These are phyloP conservation scores for Rhinocladiella mackenziei DNA, from an alignment of 2,329 filamentous ascomycete species.

Conservation along the genomic window DNA sequence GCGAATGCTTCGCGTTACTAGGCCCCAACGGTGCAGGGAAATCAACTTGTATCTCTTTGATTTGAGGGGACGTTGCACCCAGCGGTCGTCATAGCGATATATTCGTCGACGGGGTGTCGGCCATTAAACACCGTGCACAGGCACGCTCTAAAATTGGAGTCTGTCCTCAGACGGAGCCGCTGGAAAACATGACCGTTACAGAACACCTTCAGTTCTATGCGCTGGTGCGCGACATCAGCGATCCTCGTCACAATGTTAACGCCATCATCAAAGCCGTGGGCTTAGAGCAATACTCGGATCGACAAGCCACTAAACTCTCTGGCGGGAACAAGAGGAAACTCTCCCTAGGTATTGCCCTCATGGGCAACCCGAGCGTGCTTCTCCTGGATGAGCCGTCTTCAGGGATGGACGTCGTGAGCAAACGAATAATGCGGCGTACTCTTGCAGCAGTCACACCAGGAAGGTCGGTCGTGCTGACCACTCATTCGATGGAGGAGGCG, in stretches of 20 bases:
- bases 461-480: conserved; percentile 80
- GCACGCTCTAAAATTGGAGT: conserved; percentile 80
- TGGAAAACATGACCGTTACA: conserved; percentile 83
- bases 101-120: conserved; percentile 71
- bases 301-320: conserved; percentile 74
- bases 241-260: conserved; percentile 71
- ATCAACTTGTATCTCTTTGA: conserved; percentile 80
- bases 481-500: conserved; percentile 93
- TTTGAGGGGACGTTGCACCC: conserved; percentile 79
- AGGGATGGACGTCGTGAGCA: conserved; percentile 85
- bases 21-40: conserved; percentile 92
- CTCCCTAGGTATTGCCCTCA: conserved; percentile 80
- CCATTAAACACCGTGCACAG: conserved; percentile 65
- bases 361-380: conserved; percentile 84
- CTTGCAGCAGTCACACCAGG: conserved; percentile 69
- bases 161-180: conserved; percentile 81
- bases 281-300: conserved; percentile 62
- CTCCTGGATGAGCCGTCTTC: conserved; percentile 85
- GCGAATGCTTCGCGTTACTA: conserved; percentile 82
- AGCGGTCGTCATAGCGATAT: conserved; percentile 69
- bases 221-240: conserved; percentile 69
- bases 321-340: conserved; percentile 95
- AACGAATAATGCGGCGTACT: conserved; percentile 90
- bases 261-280: conserved; percentile 79
- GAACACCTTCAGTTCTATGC: conserved; percentile 90